phyloP scores from a whole-genome alignment of 148 eudicot genomes.

The Cornus suecica region DNA sequence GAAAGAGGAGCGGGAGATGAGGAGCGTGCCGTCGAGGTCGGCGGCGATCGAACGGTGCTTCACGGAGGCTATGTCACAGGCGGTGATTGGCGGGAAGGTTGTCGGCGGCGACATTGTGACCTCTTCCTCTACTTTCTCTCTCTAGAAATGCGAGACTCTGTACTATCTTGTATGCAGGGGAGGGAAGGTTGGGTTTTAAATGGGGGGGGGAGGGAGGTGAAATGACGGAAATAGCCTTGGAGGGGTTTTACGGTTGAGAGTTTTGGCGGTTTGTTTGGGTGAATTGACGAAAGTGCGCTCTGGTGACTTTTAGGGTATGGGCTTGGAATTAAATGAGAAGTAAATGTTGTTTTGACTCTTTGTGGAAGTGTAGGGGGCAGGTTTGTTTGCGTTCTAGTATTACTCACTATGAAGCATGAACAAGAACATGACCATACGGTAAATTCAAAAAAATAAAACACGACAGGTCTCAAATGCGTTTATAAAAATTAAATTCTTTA shows the following conservation, averaged over 20 bases:
- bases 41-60: slow-evolving; percentile 70
- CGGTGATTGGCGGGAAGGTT: slow-evolving; percentile 46
- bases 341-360: not conserved
- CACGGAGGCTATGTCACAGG: slow-evolving; percentile 39
- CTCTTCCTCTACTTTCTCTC: not conserved
- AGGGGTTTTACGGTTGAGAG: slow-evolving; percentile 5
- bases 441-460: no score
- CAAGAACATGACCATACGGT: no score
- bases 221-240: slow-evolving; percentile 20
- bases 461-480: no score
- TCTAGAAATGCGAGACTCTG: not conserved
- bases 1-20: slow-evolving; percentile 61
- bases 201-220: slow-evolving; percentile 15
- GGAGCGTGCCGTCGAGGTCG: slow-evolving; percentile 91
- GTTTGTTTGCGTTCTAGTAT: no score
- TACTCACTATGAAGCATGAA: no score
- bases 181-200: slow-evolving; percentile 41
- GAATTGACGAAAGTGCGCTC: not conserved
- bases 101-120: no score
- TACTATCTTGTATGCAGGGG: slow-evolving; percentile 1
- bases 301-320: not conserved
- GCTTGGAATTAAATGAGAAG: not conserved
- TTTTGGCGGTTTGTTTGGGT: not conserved
- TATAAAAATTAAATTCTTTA: no score
- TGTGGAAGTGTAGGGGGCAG: not conserved